Percentiles rank a stretch among this genome's conserved stretches.
These are phyloP conservation scores for Marchantia paleacea DNA, from an alignment of 225 moss, liverwort and hornwort species.

Conservation along the genomic window DNA sequence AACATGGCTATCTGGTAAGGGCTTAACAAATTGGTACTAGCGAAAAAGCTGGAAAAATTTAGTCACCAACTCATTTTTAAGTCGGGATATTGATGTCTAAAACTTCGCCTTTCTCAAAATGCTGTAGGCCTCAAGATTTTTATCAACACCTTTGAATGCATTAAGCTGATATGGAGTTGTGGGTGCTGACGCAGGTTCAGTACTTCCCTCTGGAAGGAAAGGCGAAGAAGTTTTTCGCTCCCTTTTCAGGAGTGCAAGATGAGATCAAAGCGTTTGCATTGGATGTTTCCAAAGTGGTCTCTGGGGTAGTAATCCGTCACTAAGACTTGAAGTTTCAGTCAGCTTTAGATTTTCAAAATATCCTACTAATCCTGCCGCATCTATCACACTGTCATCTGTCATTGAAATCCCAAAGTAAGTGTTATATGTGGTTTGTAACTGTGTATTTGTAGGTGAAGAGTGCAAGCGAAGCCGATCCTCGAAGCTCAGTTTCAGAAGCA, in stretches of 20 bases:
- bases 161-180: background rate
- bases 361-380: background rate
- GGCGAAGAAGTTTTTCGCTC: constrained; percentile 45
- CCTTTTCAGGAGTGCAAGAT: constrained; percentile 79
- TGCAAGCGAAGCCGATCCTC: constrained; percentile 61
- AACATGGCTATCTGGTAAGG: constrained; percentile 82
- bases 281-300: constrained; percentile 65
- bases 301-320: constrained; percentile 43
- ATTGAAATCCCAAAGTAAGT: background rate
- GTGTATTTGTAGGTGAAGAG: constrained; percentile 45
- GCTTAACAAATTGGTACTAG: background rate
- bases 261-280: constrained; percentile 66
- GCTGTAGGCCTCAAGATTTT: background rate
- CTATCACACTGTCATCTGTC: background rate
- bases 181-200: constrained; percentile 44
- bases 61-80: no score
- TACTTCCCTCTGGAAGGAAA: constrained; percentile 62
- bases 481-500: constrained; percentile 87
- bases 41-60: background rate
- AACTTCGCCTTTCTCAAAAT: background rate
- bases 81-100: background rate
- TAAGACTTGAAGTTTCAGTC: background rate
- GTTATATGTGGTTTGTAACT: background rate
- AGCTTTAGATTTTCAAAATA: background rate
- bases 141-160: background rate